Evolutionary conservation across 1,284 basidiomycete species (phyloP), one percentile per base, ranked within the genome.

Genomic region (Anthracocystis walkeri): DNA sequence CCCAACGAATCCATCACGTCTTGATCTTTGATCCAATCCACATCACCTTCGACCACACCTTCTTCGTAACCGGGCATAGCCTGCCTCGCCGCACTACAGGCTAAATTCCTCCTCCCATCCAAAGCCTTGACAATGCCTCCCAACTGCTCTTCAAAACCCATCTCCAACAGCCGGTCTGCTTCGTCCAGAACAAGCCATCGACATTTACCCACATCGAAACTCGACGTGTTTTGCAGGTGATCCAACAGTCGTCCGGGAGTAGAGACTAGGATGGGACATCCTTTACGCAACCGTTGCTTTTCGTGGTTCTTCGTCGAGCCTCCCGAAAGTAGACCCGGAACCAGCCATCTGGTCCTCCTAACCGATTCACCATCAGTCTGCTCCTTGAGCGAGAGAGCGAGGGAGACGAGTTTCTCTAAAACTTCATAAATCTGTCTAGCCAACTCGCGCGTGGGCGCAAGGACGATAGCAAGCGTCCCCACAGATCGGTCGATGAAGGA

Each of bases 181-280:
- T 99, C 97, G 83, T 99, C 97, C 31, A 99, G 89, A 0, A 99
- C 91, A 18, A 99, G 88, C 94, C 96, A 99, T 58, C 93, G 90
- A 81, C 93, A 94, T 86, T 97, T 97, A 59, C 92, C 93, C 56
- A 94, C 91, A 78, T 95, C 92, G 86, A 98, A 93, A 3, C 93
- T 92, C 0, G 91, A 89, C 0, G 97, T 99, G 80, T 92, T 91
- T 78, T 92, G 90, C 29, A 93, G 87, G 77, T 93, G 91, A 80
- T 93, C 91, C 25, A 93, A 87, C 35, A 93, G 86, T 51, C 91
- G 87, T 41, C 91, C 91, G 42, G 91, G 88, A 1, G 91, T 92
- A 1, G 90, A 89, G 20, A 92, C 91, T 18, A 93, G 86, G 69
- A 92, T 90, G 1, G 91, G 91, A 18, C 91, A 87, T 18, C 91